Conservation (phyloP, 768 basidiomycete genomes). For the Amanita pseudoporphyria region DNA sequence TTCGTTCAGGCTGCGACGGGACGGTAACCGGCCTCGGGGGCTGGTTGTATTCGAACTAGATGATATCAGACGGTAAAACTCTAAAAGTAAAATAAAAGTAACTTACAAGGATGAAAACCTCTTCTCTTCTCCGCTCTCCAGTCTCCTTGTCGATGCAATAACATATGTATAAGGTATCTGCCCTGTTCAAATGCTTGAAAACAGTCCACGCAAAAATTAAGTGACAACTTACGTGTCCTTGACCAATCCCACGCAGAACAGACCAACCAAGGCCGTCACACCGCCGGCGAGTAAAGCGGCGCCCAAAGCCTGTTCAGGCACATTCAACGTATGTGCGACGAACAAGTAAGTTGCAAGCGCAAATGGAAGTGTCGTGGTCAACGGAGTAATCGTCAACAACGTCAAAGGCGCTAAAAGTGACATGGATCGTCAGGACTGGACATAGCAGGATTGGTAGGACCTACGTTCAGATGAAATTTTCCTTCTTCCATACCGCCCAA, state of each 20-base stretch:
- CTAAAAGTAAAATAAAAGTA: background rate
- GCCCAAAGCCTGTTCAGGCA: constrained; percentile 64
- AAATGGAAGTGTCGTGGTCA: constrained; percentile 75
- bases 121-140: constrained; percentile 29
- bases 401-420: constrained; percentile 45
- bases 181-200: constrained; percentile 16
- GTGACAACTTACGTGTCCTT: constrained; percentile 43
- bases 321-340: constrained; percentile 69
- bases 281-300: constrained; percentile 71
- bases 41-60: constrained; percentile 26
- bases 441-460: constrained; percentile 13
- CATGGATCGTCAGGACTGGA: constrained; percentile 2
- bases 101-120: constrained; percentile 32
- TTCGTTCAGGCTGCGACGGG: constrained; percentile 7
- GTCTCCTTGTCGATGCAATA: constrained; percentile 41
- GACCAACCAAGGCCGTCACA: constrained; percentile 70
- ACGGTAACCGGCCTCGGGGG: constrained; percentile 9
- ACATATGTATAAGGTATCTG: constrained; percentile 37
- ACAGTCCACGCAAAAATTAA: background rate
- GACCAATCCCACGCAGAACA: constrained; percentile 77
- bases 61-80: background rate
- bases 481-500: constrained; percentile 29
- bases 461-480: constrained; percentile 52
- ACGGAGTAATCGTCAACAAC: constrained; percentile 65
- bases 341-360: constrained; percentile 80